Evolutionary conservation across 2,329 filamentous ascomycete genomes (phyloP).

Genomic region (Claviceps digitariae): DNA sequence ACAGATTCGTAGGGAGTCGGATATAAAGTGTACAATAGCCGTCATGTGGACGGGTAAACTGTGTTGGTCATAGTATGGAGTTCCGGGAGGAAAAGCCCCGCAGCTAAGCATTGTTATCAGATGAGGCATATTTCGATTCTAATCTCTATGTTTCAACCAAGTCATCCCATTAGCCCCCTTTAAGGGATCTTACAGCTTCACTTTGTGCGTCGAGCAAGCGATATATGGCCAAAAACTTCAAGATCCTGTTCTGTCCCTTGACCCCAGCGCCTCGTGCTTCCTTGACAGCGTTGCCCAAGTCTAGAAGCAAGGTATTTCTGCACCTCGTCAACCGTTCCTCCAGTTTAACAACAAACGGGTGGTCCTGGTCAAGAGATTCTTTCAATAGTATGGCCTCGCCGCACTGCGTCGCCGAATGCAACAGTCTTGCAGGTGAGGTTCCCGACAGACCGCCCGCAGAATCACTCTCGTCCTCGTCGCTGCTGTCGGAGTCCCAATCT

Average conservation of each 20-base stretch:
- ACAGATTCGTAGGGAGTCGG: neutral
- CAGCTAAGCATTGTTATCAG: conserved; percentile 18
- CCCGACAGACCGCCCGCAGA: conserved; percentile 22
- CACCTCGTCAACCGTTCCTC: conserved; percentile 39
- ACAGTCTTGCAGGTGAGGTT: conserved; percentile 33
- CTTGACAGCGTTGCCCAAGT: conserved; percentile 36
- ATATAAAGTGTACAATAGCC: conserved; percentile 27
- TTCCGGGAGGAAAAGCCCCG: neutral
- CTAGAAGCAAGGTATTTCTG: conserved; percentile 42
- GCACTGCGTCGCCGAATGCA: conserved; percentile 32
- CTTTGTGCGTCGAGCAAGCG: conserved; percentile 35
- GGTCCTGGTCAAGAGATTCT: conserved; percentile 30
- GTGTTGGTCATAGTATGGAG: neutral
- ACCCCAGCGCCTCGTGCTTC: conserved; percentile 29
- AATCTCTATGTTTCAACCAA: neutral
- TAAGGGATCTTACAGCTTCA: conserved; percentile 37
- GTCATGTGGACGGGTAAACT: conserved; percentile 14
- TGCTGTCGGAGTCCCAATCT: conserved; percentile 18
- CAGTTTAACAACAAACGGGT: conserved; percentile 36
- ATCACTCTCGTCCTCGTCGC: conserved; percentile 26
- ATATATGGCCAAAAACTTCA: conserved; percentile 42
- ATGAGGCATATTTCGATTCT: neutral
- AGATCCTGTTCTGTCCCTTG: conserved; percentile 28
- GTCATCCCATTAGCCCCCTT: conserved; percentile 19
- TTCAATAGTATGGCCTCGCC: conserved; percentile 27